phyloP scores from a whole-genome alignment of 1,284 basidiomycete species.

The Mycena sp. region DNA sequence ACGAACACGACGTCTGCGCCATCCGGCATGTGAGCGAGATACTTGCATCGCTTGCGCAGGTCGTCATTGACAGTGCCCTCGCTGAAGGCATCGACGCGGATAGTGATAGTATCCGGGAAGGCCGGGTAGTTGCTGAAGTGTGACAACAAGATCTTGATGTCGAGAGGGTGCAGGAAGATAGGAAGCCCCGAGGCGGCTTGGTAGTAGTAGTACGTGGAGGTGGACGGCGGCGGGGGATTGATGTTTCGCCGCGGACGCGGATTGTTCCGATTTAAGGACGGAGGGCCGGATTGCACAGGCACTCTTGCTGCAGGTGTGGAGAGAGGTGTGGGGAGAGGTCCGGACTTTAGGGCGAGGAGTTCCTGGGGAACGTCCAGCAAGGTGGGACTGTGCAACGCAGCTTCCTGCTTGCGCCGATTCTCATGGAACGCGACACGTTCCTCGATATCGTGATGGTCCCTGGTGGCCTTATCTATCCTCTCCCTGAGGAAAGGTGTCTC shows the following conservation, averaged over 20 bases:
- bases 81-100: conserved; percentile 82
- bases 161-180: conserved; percentile 94
- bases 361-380: conserved; percentile 58
- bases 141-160: conserved; percentile 92
- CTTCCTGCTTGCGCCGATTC: conserved; percentile 51
- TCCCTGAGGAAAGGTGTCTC: conserved; percentile 69
- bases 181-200: conserved; percentile 93
- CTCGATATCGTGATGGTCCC: conserved; percentile 67
- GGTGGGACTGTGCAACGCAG: conserved; percentile 16
- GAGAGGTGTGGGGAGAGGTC: conserved; percentile 37
- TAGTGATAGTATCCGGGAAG: conserved; percentile 86
- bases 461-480: conserved; percentile 67
- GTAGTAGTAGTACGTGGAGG: conserved; percentile 93
- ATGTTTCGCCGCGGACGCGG: conserved; percentile 75
- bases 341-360: conserved; percentile 55
- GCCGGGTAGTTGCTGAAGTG: conserved; percentile 85
- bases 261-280: conserved; percentile 43
- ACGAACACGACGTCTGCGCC: conserved; percentile 95
- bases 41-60: conserved; percentile 93
- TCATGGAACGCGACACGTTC: conserved; percentile 49
- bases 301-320: no score
- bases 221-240: conserved; percentile 83
- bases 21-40: conserved; percentile 92
- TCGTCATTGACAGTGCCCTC: conserved; percentile 90
- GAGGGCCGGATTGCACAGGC: not conserved